These are phyloP conservation scores for Aureobasidium sp. DNA, from an alignment of 2,329 filamentous ascomycete genomes.

Conservation along the genomic window DNA sequence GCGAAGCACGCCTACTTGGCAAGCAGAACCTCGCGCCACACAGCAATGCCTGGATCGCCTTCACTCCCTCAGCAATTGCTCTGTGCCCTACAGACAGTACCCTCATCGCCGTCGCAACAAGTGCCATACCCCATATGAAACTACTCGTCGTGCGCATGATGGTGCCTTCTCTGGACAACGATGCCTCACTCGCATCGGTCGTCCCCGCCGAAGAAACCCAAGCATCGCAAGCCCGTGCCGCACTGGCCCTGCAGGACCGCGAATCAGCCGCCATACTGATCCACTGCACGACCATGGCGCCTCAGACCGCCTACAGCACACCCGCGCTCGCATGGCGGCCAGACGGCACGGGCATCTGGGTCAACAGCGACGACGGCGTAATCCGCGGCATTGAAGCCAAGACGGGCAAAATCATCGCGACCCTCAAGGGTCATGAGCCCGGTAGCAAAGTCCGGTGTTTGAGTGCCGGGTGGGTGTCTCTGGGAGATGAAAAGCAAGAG, in stretches of 20 bases:
- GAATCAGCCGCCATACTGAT: slow-evolving; percentile 55
- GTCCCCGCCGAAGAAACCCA: slow-evolving; percentile 21
- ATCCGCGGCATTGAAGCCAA: slow-evolving; percentile 53
- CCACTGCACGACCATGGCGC: slow-evolving; percentile 53
- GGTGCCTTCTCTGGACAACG: background rate
- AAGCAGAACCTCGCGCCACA: slow-evolving; percentile 55
- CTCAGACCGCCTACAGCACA: slow-evolving; percentile 59
- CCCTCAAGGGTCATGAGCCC: slow-evolving; percentile 46
- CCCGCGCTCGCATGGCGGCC: slow-evolving; percentile 56
- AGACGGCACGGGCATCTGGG: slow-evolving; percentile 50
- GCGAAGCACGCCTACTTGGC: slow-evolving; percentile 40
- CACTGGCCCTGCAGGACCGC: slow-evolving; percentile 46
- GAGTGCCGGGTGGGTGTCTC: slow-evolving; percentile 44
- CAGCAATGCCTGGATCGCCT: slow-evolving; percentile 58
- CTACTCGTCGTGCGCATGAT: slow-evolving; percentile 11
- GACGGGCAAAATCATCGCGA: slow-evolving; percentile 50
- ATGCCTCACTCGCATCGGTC: slow-evolving; percentile 18
- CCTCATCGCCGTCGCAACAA: slow-evolving; percentile 54
- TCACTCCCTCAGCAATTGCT: slow-evolving; percentile 53
- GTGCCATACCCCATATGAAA: slow-evolving; percentile 51
- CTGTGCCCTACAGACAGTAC: slow-evolving; percentile 48
- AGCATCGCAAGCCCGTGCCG: slow-evolving; percentile 46
- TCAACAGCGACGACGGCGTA: slow-evolving; percentile 58
- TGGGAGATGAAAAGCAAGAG: slow-evolving; percentile 37
- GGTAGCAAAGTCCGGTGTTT: slow-evolving; percentile 54